These are phyloP conservation scores for Excoecaria agallocha DNA, from an alignment of 345 rosid genomes.

Conservation along the genomic window DNA sequence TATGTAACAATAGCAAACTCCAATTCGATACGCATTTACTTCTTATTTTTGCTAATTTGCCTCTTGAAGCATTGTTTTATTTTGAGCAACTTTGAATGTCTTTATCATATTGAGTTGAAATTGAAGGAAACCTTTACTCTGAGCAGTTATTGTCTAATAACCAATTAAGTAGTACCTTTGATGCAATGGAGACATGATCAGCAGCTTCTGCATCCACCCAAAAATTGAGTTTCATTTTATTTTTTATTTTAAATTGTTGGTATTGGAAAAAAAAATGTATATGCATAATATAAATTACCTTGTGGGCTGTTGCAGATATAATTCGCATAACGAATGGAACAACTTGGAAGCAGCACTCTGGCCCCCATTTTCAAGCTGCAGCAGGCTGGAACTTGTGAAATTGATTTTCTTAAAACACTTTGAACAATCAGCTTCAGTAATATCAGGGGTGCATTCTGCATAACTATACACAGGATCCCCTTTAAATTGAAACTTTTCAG, in stretches of 20 bases:
- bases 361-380: slow-evolving; percentile 33
- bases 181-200: no score
- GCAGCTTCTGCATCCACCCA: no score
- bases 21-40: not conserved
- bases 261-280: no score
- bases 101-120: not conserved
- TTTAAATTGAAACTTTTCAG: slow-evolving; percentile 7
- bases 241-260: no score
- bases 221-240: no score
- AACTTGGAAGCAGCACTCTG: slow-evolving; percentile 31
- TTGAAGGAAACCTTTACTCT: no score
- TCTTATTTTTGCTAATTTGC: not conserved
- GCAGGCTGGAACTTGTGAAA: slow-evolving; percentile 9
- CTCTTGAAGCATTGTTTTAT: not conserved
- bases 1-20: slow-evolving; percentile 11
- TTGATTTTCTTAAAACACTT: slow-evolving; percentile 4
- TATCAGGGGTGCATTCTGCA: slow-evolving; percentile 45
- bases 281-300: not conserved
- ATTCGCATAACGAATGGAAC: slow-evolving; percentile 30
- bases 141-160: not conserved
- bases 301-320: slow-evolving; percentile 21
- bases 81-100: not conserved
- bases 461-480: slow-evolving; percentile 21
- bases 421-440: not conserved
- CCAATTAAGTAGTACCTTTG: no score